Evolutionary conservation across 2,329 filamentous ascomycete genomes (phyloP), one percentile per base, ranked within the genome.

Genomic region (Zelopaecilomyces penicillatus): DNA sequence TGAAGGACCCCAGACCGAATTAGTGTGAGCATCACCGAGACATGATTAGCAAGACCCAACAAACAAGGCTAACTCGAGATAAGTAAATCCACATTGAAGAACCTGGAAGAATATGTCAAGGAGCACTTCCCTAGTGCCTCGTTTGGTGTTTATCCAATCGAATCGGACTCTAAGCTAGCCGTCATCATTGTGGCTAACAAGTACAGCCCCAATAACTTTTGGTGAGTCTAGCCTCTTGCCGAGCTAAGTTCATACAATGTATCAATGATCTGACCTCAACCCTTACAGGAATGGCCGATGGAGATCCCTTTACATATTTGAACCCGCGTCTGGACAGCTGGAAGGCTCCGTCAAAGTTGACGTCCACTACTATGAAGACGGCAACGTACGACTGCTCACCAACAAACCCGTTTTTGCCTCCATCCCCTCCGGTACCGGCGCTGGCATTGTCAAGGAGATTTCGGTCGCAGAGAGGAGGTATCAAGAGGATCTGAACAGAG

Each of bases 291-390:
- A 96, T 68, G 93, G 93, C 50, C 88, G 93, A 51, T 98, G 93
- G 87, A 86, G 93, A 58, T 90, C 87, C 39, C 75, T 85, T 43
- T 97, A 97, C 71, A 76, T 85, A 57, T 85, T 85, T 65, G 76
- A 83, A 50, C 82, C 89, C 4, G 70, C 80, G n/a, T 77, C 78
- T 2, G 74, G 74, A 52, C 73, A 73, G 39, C 70, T 97, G 37
- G 80, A 82, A 33, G 93, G 93, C 56, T 81, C 75, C 47, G 82
- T 97, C 66, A 88, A 91, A 65, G 87, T 96, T 43, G 90, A 97
- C 56, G 91, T 98, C 42, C 93, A 98, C 74, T 98, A 98, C 75
- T 98, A 98, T 71, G 93, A 98, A 69, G 94, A 98, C 62, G 93
- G 93, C 50, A 98, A 98, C 62, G 93, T 98, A 46, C 85, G 93